Base-by-base conservation (phyloP, 2,329 filamentous ascomycete species). In the Fusarium ambrosium region DNA sequence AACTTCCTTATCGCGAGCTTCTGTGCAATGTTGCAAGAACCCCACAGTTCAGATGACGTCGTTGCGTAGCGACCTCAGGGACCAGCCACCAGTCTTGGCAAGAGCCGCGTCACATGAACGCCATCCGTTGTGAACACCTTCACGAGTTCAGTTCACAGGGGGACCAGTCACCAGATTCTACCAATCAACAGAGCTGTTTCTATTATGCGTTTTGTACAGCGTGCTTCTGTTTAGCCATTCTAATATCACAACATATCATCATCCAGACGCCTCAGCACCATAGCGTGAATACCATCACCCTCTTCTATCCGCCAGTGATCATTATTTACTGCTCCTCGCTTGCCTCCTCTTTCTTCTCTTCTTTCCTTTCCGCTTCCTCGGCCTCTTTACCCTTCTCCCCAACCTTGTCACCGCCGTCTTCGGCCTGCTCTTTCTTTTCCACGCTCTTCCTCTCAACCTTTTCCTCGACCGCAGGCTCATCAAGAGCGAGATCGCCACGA, bases 401-500 rank as follows among this genome's bases (percentile, higher is more conserved):
- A 37, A 37, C 37, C 39, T 64, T 56, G 20, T 34, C 45, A 18
- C 61, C 59, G 16, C 22, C 48, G 24, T 64, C 59, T 51, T 43
- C 51, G 13, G 22, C 60, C 45, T 55, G 56, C 34, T 61, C 56
- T 24, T 63, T 48, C 34, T 34, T 41, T 3, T 56, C 51, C 14
- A 32, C 34, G 9, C n/a, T 32, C 59, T 62, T 48, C 13, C 64
- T 37, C 9, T 37, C 45, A 16, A 20, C 22, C 29, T 65, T 66
- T 24, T 69, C 66, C 62, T 73, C 70, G 29, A 56, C 64, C 7
- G 62, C 41, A 11, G 77, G 64, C 41, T 85, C 87, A 64, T 91
- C 90, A 8, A 91, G 78, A 36, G 87, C 86, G 55, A 92, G 80
- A 63, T 92, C 90, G 51, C 82, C 87, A 62, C 87, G 86, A 61